Base-by-base conservation (phyloP, 805 yeast species). In the Nakazawaea ishiwadae region DNA sequence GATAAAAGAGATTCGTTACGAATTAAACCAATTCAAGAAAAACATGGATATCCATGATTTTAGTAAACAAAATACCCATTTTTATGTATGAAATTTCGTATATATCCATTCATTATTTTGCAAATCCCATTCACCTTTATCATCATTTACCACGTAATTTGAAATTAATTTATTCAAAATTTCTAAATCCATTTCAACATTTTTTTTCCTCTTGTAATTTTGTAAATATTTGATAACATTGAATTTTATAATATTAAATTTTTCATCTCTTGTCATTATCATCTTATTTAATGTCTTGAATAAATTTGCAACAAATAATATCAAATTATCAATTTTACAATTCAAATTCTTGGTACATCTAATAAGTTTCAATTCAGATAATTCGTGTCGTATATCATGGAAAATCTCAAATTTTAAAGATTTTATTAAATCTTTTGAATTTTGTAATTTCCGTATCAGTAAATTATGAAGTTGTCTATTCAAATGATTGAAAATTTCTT, bases 41-140 rank as follows among this genome's bases (percentile, higher is more conserved):
- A 82, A 76, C 42, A 84, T 84, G 95, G 58, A 65, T 29, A 84
- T 84, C 27, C 88, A 84, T 56, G 80, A 75, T 43, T 62, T 66
- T 28, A 78, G 86, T 29, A 71, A 68, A 42, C 58, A 62, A 23
- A 73, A 77, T 55, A 84, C 91, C 6, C 91, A 84, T 52, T 80
- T 73, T 56, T 82, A 81, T 54, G 71, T 7, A 23, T 40, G 31
- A 23, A 23, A 23, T n/a, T 4, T 19, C 2, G 19, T 31, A 16
- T 31, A 31, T 15, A 67, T 47, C 69, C 63, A 39, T 53, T 20
- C 27, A 32, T 32, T 6, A 20, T 14, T 11, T 32, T 34, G 37
- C 8, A 34, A 34, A 7, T 4, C 28, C 43, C 43, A 40, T 14
- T 21, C 27, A 48, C 6, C 14, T 4, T 23, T 24, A 18, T 12